phyloP scores from a whole-genome alignment of 202 grass and related monocot species.

The Dendrocalamus latiflorus region DNA sequence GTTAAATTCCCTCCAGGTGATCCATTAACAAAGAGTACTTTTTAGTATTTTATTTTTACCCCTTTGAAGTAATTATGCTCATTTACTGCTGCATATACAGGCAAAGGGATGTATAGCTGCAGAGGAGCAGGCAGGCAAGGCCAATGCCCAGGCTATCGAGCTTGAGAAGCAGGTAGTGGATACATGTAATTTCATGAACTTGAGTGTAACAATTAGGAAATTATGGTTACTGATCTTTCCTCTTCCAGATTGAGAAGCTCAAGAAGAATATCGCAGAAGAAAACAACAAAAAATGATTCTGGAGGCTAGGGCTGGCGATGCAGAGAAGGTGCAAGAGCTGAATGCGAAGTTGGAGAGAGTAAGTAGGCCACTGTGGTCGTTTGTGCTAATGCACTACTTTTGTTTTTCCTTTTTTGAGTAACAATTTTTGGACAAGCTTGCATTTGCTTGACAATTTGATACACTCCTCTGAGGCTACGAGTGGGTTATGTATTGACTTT shows the following conservation, averaged over 20 bases:
- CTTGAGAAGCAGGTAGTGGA: slow-evolving; percentile 67
- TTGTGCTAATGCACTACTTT: background rate
- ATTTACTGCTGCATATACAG: slow-evolving; percentile 22
- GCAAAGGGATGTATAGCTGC: slow-evolving; percentile 36
- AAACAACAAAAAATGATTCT: slow-evolving; percentile 47
- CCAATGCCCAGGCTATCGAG: slow-evolving; percentile 34
- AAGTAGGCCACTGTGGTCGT: slow-evolving; percentile 24
- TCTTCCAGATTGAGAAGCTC: slow-evolving; percentile 57
- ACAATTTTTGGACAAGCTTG: background rate
- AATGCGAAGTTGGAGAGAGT: slow-evolving; percentile 64
- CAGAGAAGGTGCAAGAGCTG: slow-evolving; percentile 61
- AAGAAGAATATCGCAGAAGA: slow-evolving; percentile 55
- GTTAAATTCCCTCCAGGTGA: slow-evolving; percentile 59
- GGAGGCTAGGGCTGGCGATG: slow-evolving; percentile 41
- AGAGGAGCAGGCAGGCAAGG: slow-evolving; percentile 44
- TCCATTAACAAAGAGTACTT: background rate
- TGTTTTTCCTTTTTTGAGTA: slow-evolving; percentile 1
- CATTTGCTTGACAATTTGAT: background rate
- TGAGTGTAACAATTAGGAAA: background rate
- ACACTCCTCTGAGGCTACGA: background rate
- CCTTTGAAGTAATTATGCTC: too few relatives aligned
- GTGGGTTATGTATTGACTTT: too few relatives aligned
- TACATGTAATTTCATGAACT: slow-evolving; percentile 1
- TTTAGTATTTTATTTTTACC: too few relatives aligned
- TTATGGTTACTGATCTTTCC: background rate